Evolutionary conservation across 1,139 yeast genomes (phyloP).

Genomic region (Arxiozyma slooffiae): DNA sequence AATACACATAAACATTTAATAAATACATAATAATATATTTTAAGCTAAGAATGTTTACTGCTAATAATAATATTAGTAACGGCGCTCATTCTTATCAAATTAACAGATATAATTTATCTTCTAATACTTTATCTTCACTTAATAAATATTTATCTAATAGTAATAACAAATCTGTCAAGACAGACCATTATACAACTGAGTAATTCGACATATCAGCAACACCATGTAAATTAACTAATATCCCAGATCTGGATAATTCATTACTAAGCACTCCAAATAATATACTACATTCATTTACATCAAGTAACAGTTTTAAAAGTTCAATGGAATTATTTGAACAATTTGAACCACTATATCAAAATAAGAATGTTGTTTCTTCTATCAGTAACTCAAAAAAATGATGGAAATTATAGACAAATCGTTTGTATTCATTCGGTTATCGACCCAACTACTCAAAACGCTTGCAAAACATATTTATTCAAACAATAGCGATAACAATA

Average conservation of each 20-base stretch:
- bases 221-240: slow-evolving; percentile 22
- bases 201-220: slow-evolving; percentile 22
- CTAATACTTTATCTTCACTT: neutral
- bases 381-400: neutral
- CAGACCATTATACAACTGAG: neutral
- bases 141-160: neutral
- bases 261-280: slow-evolving; percentile 13
- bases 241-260: slow-evolving; percentile 21
- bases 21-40: too few relatives aligned
- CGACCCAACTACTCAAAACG: neutral
- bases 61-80: too few relatives aligned
- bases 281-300: neutral
- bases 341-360: slow-evolving; percentile 9
- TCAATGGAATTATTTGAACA: slow-evolving; percentile 22
- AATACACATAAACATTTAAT: too few relatives aligned
- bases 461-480: neutral
- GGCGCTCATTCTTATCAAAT: too few relatives aligned
- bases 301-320: slow-evolving; percentile 11
- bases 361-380: neutral
- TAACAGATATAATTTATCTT: neutral
- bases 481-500: neutral
- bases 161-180: neutral
- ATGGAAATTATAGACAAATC: slow-evolving; percentile 10
- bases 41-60: too few relatives aligned
- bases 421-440: slow-evolving; percentile 19